Base-by-base conservation (phyloP, 441 rosid genomes). In the Sinapis alba region DNA sequence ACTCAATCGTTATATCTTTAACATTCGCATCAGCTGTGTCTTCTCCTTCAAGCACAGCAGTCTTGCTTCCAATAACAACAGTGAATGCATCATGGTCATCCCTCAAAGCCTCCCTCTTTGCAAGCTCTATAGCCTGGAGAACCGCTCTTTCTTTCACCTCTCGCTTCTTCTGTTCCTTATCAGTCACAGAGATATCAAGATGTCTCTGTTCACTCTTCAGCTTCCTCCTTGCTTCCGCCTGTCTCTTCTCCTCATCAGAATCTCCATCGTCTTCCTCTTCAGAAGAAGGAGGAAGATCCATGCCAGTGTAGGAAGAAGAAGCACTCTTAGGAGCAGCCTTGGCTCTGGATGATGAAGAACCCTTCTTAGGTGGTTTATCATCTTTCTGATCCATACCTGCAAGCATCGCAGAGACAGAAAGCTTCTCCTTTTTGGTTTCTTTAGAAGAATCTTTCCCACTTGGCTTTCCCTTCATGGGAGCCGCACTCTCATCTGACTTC, bases 21-120 rank as follows among this genome's bases (percentile, higher is more conserved):
- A 94, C 96, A 82, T 92, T 94, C 2, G 97, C 98, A 87, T 92
- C 94, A 0, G 86, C 91, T 0, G 84, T 89, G 56, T 84, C 98
- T 23, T 89, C 94, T 7, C 97, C 96, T 61, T 90, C 97, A 38
- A 94, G 97, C 69, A 92, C 88, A 1, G 95, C 81, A 57, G 97
- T 78, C 74, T 86, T 86, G 66, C 90, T 94, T 62, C 97, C 97
- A 62, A 92, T 90, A 63, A 92, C 94, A 62, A 94, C 98, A 18
- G 97, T 89, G 63, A 92, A 94, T 13, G 97, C 97, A 84, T 94
- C 98, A 66, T 59, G 97, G 65, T 92, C 98, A 32, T 92, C 97
- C 83, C 34, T 92, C 71, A 94, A 83, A 30, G 97, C 98, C 77
- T 92, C 98, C 69, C 74, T 67, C 84, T 79, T 89, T 4, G 96